Evolutionary conservation across 331 rosid genomes (phyloP).

Genomic region (Rosa hybrid): DNA sequence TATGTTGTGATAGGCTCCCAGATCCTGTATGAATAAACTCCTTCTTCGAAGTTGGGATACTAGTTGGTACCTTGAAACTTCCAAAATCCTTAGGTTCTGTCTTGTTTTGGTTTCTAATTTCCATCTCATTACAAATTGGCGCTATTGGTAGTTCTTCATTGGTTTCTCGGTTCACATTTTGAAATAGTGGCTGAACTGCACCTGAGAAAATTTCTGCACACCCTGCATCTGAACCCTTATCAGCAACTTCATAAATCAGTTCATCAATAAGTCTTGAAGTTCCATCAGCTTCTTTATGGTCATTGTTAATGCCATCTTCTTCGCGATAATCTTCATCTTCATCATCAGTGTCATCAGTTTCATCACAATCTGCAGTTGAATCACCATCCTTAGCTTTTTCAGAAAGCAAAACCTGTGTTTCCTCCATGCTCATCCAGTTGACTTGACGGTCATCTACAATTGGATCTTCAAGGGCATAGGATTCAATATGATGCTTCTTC

Average conservation of each 20-base stretch:
- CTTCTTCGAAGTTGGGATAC: constrained; percentile 25
- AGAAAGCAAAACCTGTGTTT: constrained; percentile 42
- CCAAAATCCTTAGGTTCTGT: constrained; percentile 34
- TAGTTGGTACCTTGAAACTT: constrained; percentile 19
- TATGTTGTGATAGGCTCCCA: constrained; percentile 34
- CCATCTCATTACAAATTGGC: constrained; percentile 22
- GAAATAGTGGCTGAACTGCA: constrained; percentile 15
- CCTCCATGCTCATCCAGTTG: constrained; percentile 82
- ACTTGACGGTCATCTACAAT: constrained; percentile 37
- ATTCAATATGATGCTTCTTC: constrained; percentile 33
- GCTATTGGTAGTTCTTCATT: constrained; percentile 29
- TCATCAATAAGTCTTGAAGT: constrained; percentile 21
- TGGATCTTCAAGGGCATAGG: constrained; percentile 27
- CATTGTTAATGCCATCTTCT: constrained; percentile 25
- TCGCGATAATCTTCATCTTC: constrained; percentile 44
- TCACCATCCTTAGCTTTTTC: constrained; percentile 49
- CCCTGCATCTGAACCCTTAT: constrained; percentile 14
- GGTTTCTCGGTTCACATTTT: constrained; percentile 25
- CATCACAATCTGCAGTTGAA: constrained; percentile 44
- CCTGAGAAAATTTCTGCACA: constrained; percentile 15
- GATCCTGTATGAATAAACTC: constrained; percentile 32
- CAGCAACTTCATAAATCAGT: constrained; percentile 24
- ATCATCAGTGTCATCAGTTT: constrained; percentile 54
- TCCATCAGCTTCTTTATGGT: constrained; percentile 34
- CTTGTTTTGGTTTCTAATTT: constrained; percentile 22